Base-by-base conservation (phyloP, 495 filamentous ascomycete species). In the Thozetella sp. region DNA sequence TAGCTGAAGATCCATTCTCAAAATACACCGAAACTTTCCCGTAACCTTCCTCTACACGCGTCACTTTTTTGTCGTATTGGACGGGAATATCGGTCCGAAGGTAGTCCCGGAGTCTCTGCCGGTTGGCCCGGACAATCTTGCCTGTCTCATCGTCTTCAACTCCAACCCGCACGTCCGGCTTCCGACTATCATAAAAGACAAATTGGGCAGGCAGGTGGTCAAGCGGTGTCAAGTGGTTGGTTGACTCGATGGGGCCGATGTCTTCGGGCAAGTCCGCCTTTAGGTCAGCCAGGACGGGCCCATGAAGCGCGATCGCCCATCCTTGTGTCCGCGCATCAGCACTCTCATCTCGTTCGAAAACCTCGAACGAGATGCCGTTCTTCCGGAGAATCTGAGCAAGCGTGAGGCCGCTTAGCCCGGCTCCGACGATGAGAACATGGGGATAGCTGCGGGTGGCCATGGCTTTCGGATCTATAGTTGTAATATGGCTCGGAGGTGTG, bases 381-480 rank as follows among this genome's bases (percentile, higher is more conserved):
- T 79, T 77, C 37, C 72, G 68, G 2, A 84, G 71, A 23, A 66
- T 71, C 58, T 84, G 80, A 2, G 78, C 80, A 2, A 86, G 71
- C 22, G 72, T 69, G 1, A 86, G 68, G 13, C 79, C 81, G 26
- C 76, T 74, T 2, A 86, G 63, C 10, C 83, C 81, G 34, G 67
- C 81, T 34, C 82, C 82, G 26, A 76, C 67, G 58, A 84, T 75
- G 23, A 75, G 60, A 43, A 74, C 65, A 56, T 70, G 70, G 6
- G 56, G 51, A 13, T 52, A 23, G 50, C 4, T 52, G 6, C 4
- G 20, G 6, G 50, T 15, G 2, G 50, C 22, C 50, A 52, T 52
- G 50, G 30, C 6, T 37, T 6, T 52, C 25, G 50, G 22, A 2
- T 52, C 25, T 52, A n/a, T n/a, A n/a, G n/a, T n/a, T n/a, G n/a